Percentiles rank a stretch among this genome's conserved stretches.
These are phyloP conservation scores for Teunomyces kruisii DNA, from an alignment of 805 yeast species.

Conservation along the genomic window DNA sequence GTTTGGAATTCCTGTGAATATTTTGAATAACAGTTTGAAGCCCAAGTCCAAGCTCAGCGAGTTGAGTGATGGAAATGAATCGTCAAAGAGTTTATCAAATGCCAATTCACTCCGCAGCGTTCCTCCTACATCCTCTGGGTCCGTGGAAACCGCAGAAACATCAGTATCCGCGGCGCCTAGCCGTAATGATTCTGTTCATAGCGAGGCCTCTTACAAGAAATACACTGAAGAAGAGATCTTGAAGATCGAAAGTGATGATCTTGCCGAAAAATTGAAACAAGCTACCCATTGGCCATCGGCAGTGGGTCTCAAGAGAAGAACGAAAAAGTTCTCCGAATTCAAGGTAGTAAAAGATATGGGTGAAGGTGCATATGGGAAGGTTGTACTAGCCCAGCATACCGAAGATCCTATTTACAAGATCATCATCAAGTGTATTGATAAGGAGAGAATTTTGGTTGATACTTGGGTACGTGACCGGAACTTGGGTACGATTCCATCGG, in stretches of 20 bases:
- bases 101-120: not conserved
- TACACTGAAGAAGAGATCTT: constrained; percentile 45
- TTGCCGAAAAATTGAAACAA: constrained; percentile 31
- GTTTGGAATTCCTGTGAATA: constrained; percentile 26
- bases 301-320: constrained; percentile 67
- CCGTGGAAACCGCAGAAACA: not conserved
- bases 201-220: constrained; percentile 15
- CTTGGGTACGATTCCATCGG: constrained; percentile 94
- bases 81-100: not conserved
- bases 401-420: constrained; percentile 63
- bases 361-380: constrained; percentile 96
- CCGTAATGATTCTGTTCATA: not conserved
- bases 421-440: constrained; percentile 85
- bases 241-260: constrained; percentile 44
- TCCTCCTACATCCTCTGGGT: not conserved
- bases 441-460: constrained; percentile 90
- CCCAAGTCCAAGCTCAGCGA: constrained; percentile 2
- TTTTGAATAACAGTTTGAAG: constrained; percentile 7
- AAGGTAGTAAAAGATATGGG: constrained; percentile 77
- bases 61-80: not conserved
- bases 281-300: constrained; percentile 50
- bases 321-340: constrained; percentile 71
- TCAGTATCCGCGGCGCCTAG: not conserved
- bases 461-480: constrained; percentile 95
- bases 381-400: constrained; percentile 70